Evolutionary conservation across 2,329 filamentous ascomycete species (phyloP).

Genomic region (Arthrobotrys musiformis): DNA sequence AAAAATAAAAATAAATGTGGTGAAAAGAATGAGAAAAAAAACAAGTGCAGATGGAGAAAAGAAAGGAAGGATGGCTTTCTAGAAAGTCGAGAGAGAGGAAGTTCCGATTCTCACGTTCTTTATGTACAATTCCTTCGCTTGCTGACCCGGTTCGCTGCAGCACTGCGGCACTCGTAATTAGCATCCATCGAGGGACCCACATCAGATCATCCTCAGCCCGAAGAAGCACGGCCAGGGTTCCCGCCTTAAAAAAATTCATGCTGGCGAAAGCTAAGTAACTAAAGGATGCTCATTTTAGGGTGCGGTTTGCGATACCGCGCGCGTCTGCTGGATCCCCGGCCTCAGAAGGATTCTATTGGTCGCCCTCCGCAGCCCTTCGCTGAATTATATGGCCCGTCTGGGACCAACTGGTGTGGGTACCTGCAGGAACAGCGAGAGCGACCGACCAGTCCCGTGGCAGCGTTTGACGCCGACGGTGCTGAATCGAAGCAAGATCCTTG

Average conservation of each 20-base stretch:
- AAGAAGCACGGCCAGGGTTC: not conserved
- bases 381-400: conserved; percentile 14
- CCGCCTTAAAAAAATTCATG: too few species aligned
- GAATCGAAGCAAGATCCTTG: conserved; percentile 7
- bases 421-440: conserved; percentile 24
- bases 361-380: conserved; percentile 15
- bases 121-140: conserved; percentile 26
- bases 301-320: conserved; percentile 47
- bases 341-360: conserved; percentile 28
- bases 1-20: conserved; percentile 11
- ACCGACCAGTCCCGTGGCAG: conserved; percentile 37
- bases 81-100: conserved; percentile 18
- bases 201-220: not conserved
- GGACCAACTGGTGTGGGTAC: conserved; percentile 18
- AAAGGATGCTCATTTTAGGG: conserved; percentile 14
- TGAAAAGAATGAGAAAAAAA: conserved; percentile 14
- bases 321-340: conserved; percentile 25
- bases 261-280: not conserved
- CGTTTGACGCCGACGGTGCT: conserved; percentile 43
- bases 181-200: not conserved
- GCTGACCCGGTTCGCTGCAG: conserved; percentile 5
- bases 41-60: not conserved
- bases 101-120: conserved; percentile 10
- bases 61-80: conserved; percentile 44
- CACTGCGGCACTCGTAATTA: too few species aligned